phyloP scores from a whole-genome alignment of 768 basidiomycete genomes.

The Lactarius sp. region DNA sequence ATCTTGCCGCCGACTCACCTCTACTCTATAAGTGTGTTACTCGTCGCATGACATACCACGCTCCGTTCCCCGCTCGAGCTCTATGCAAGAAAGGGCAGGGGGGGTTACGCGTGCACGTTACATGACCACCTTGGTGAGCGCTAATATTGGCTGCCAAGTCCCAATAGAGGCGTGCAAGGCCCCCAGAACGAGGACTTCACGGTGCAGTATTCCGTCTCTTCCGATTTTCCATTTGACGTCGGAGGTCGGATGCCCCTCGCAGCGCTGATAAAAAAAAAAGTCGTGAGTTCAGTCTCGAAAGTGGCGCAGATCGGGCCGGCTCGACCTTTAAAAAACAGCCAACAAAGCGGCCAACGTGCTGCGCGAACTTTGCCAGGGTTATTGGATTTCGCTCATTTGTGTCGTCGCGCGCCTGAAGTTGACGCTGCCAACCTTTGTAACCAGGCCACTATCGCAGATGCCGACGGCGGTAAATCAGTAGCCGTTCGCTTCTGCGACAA shows the following conservation, averaged over 20 bases:
- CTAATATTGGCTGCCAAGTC: constrained; percentile 4
- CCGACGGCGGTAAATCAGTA: neutral
- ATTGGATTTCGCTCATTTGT: neutral
- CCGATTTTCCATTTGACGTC: constrained; percentile 1
- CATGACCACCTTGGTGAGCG: constrained; percentile 1
- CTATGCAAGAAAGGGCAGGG: neutral
- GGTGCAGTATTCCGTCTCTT: neutral
- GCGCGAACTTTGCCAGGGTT: constrained; percentile 1
- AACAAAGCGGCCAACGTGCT: constrained; percentile 1
- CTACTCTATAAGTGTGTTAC: too few species aligned
- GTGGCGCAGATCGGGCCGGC: neutral
- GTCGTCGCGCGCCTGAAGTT: constrained; percentile 9
- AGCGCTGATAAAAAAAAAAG: neutral
- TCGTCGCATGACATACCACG: too few species aligned
- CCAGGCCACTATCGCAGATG: neutral
- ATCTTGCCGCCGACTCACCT: too few species aligned
- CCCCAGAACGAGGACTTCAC: neutral
- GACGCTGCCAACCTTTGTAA: neutral
- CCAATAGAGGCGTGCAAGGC: neutral
- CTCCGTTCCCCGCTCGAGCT: neutral
- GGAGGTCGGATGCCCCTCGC: neutral
- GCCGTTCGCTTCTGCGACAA: neutral
- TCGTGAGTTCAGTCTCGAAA: neutral
- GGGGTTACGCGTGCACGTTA: neutral
- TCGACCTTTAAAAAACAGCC: neutral